Percentiles rank a stretch among this genome's conserved stretches.
These are phyloP conservation scores for Amylostereum areolatum DNA, from an alignment of 1,284 basidiomycete species.

Conservation along the genomic window DNA sequence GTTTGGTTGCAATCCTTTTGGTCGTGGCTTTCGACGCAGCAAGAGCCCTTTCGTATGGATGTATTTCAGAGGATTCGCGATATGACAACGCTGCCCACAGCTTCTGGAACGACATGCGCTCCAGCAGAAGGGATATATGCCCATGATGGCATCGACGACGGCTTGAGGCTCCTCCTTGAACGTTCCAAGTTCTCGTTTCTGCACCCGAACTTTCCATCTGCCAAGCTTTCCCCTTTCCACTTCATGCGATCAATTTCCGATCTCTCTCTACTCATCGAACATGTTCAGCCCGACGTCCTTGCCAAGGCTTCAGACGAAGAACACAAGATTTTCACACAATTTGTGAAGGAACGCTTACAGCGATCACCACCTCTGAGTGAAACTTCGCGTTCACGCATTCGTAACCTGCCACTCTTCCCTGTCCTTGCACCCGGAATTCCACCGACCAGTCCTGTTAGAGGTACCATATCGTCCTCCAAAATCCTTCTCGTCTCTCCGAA, in stretches of 20 bases:
- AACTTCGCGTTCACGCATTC: background rate
- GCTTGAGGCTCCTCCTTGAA: background rate
- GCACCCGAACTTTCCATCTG: background rate
- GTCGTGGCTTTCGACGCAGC: background rate
- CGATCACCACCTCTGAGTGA: background rate
- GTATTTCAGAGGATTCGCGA: background rate
- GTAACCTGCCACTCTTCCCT: background rate
- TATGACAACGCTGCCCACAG: background rate
- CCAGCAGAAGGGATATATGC: background rate
- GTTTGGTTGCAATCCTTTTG: background rate
- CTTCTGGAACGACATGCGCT: background rate
- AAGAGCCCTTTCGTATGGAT: background rate
- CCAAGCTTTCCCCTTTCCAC: background rate
- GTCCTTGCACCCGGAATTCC: background rate
- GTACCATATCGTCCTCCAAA: background rate
- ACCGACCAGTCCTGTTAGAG: background rate
- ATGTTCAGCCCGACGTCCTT: background rate
- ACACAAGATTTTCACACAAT: background rate
- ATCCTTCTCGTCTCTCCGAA: background rate
- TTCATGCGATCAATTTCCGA: background rate
- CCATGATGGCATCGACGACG: background rate
- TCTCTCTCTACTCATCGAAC: background rate
- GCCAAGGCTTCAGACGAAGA: background rate
- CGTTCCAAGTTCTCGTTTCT: background rate
- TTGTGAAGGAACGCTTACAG: background rate